Evolutionary conservation across 2,329 filamentous ascomycete species (phyloP), one percentile per base, ranked within the genome.

Genomic region (Tolypocladium album): DNA sequence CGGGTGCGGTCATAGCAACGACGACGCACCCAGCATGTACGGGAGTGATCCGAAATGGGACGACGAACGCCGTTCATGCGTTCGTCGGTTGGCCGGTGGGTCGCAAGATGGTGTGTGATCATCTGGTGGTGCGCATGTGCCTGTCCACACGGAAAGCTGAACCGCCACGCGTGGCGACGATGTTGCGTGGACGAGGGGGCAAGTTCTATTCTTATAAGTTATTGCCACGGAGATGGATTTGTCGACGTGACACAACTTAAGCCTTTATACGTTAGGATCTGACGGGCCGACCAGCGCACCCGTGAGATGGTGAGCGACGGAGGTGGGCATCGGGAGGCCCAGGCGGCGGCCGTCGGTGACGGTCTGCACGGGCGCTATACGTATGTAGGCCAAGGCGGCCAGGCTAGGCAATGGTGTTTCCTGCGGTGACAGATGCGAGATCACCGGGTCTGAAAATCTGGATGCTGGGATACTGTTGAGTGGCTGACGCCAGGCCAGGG

Each of bases 391-490:
- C 56, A 45, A 40, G 20, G 24, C 20, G 9, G 31, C 31, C 31
- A 58, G 27, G 42, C 45, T 55, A 36, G 36, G 40, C n/a, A 38
- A 27, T 24, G 20, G 22, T 27, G n/a, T 31, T 39, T 53, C 22
- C 36, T 42, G 57, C 20, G 20, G 57, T 43, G 57, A 59, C 39
- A 43, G 39, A 61, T 60, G 56, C 55, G 56, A 60, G 47, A 59
- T 59, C 55, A 57, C 56, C 56, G 40, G 56, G 56, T 17, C 36
- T 58, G 57, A 50, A 53, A 53, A 58, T 58, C 45, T 53, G 57
- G n/a, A 42, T 53, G 57, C 57, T 58, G 47, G 57, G 47, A 52
- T 34, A 13, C 24, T 31, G 39, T 34, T 55, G 57, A 36, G 50
- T 53, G 47, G 57, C 57, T 58, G 43, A 27, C 43, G 56, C 42